Percentiles rank a stretch among this genome's conserved stretches.
phyloP scores from a whole-genome alignment of 495 filamentous ascomycete species.

The Margaritispora aquatica region DNA sequence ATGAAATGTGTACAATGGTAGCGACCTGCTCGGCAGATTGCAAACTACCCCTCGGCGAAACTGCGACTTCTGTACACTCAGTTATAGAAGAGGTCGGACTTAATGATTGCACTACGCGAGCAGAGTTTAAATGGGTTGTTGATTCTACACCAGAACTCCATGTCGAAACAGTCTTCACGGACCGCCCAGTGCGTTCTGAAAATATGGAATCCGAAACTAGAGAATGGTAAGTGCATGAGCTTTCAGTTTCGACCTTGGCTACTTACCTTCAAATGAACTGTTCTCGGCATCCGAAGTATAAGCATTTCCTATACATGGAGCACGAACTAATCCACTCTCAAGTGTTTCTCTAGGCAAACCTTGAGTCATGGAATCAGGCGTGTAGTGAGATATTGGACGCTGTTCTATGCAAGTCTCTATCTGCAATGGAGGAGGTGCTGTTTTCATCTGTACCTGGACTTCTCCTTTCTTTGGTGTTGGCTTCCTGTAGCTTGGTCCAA shows the following conservation, averaged over 20 bases:
- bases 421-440: not conserved
- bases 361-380: not conserved
- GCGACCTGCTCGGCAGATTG: conserved; percentile 24
- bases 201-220: conserved; percentile 30
- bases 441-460: not conserved
- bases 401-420: not conserved
- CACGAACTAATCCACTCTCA: not conserved
- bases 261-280: conserved; percentile 18
- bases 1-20: conserved; percentile 32
- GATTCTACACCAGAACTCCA: conserved; percentile 21
- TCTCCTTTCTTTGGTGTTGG: not conserved
- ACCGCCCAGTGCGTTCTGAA: conserved; percentile 34
- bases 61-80: conserved; percentile 28
- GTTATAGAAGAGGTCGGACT: conserved; percentile 34
- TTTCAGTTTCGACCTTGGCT: not conserved
- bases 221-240: not conserved
- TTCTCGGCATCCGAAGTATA: conserved; percentile 7
- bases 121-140: not conserved
- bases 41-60: conserved; percentile 27
- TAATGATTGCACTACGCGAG: conserved; percentile 23
- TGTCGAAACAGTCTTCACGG: conserved; percentile 27
- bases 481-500: conserved; percentile 2
- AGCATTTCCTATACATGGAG: not conserved
- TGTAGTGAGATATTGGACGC: not conserved
- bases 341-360: not conserved